Conservation (phyloP, 345 rosid genomes). For the Gynandropsis gynandra region DNA sequence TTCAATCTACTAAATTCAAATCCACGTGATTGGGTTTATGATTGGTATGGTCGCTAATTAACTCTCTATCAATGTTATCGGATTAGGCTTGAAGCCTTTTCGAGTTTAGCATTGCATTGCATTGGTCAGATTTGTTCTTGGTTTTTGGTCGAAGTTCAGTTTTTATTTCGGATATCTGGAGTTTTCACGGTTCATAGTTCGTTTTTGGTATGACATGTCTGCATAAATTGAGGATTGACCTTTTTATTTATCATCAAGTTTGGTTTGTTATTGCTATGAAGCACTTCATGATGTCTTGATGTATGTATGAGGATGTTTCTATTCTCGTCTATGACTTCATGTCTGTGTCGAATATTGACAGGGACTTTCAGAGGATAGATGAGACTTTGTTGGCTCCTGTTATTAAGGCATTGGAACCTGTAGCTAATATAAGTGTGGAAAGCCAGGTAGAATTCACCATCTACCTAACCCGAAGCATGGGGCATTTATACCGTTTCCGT, state of each 20-base stretch:
- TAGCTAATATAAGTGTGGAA: slow-evolving; percentile 82
- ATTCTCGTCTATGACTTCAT: slow-evolving; percentile 12
- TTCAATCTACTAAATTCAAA: slow-evolving; percentile 79
- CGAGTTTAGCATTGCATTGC: neutral
- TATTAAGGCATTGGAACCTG: slow-evolving; percentile 56
- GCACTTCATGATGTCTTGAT: neutral
- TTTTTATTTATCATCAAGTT: too few relatives aligned
- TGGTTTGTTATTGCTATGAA: too few relatives aligned
- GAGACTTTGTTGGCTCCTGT: slow-evolving; percentile 55
- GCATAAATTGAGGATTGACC: neutral
- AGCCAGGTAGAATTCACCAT: slow-evolving; percentile 60
- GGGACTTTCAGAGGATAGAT: slow-evolving; percentile 73
- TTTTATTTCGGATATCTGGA: too few relatives aligned
- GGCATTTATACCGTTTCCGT: slow-evolving; percentile 7
- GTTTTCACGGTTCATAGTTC: neutral
- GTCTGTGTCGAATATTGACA: slow-evolving; percentile 20
- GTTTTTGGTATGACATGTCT: neutral
- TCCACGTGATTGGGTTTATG: slow-evolving; percentile 79
- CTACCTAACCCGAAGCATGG: neutral
- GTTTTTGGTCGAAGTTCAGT: too few relatives aligned
- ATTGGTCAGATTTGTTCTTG: neutral
- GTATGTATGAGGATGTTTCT: neutral
- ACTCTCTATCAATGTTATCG: neutral
- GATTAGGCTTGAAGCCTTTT: neutral
- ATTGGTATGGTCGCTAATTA: slow-evolving; percentile 46